Percentiles rank a stretch among this genome's conserved stretches.
phyloP scores from a whole-genome alignment of 768 basidiomycete species.

The Mycena belliarum region DNA sequence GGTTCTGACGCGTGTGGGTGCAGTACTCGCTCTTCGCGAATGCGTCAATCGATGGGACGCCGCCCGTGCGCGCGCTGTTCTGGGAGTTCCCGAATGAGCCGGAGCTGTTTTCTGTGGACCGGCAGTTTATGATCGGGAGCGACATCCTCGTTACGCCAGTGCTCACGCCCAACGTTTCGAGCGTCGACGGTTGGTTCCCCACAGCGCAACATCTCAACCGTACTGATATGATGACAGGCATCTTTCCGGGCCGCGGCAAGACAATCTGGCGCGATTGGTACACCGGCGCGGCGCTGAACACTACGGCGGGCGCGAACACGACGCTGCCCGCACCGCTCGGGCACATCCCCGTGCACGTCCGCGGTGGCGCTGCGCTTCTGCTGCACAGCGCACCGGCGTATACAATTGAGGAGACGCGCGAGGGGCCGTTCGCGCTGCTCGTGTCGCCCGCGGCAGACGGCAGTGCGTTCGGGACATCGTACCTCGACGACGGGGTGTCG shows the following conservation, averaged over 20 bases:
- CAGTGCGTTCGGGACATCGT: conserved; percentile 57
- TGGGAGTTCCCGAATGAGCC: conserved; percentile 76
- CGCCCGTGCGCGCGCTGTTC: conserved; percentile 74
- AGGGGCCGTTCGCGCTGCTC: conserved; percentile 63
- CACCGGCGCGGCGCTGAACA: conserved; percentile 57
- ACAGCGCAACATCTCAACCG: neutral
- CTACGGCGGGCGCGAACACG: conserved; percentile 39
- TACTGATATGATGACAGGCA: conserved; percentile 37
- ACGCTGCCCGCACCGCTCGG: conserved; percentile 66
- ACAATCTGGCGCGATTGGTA: conserved; percentile 76
- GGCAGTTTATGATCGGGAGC: conserved; percentile 72
- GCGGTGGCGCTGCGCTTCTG: conserved; percentile 65
- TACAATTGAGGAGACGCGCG: conserved; percentile 65
- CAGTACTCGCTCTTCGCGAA: conserved; percentile 78
- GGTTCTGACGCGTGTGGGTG: neutral
- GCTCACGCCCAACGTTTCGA: conserved; percentile 63
- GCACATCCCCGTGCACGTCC: conserved; percentile 78
- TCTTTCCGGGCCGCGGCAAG: conserved; percentile 62
- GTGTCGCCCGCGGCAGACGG: conserved; percentile 52
- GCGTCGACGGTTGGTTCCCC: conserved; percentile 55
- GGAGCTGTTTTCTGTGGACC: conserved; percentile 59
- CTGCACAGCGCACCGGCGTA: conserved; percentile 64
- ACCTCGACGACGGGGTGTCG: conserved; percentile 73
- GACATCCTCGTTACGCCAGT: conserved; percentile 80
- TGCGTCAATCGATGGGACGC: conserved; percentile 62